A percentile compares a stretch with the other conserved stretches of the same genome.
These are phyloP conservation scores for Dryadomyces quercus-mongolicae DNA, from an alignment of 2,329 filamentous ascomycete genomes.

Conservation along the genomic window DNA sequence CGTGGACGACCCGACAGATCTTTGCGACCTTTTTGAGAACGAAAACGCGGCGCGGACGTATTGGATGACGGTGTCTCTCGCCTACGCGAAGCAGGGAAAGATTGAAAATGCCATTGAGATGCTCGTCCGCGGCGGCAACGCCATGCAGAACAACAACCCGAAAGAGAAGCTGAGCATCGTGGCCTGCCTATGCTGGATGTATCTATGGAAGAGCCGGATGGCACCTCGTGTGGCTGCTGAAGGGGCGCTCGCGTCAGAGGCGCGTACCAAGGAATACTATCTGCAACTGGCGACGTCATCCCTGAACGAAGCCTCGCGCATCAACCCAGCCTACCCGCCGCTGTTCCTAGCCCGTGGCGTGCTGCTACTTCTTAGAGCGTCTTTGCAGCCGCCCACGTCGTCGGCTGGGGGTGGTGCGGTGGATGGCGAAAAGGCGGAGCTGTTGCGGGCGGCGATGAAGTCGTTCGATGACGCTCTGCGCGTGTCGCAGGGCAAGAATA, in stretches of 20 bases:
- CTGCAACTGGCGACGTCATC: constrained; percentile 81
- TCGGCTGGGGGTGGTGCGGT: constrained; percentile 34
- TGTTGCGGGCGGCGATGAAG: constrained; percentile 74
- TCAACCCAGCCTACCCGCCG: constrained; percentile 86
- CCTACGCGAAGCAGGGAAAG: constrained; percentile 92
- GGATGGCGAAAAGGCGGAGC: constrained; percentile 65
- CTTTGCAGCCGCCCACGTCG: constrained; percentile 65
- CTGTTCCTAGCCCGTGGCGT: constrained; percentile 87
- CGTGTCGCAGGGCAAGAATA: constrained; percentile 73
- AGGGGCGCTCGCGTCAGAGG: constrained; percentile 52
- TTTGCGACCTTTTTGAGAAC: constrained; percentile 90
- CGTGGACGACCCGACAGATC: constrained; percentile 84
- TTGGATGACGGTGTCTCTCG: constrained; percentile 96
- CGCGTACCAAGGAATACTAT: constrained; percentile 87
- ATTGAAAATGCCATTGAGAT: constrained; percentile 72
- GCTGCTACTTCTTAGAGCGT: constrained; percentile 75
- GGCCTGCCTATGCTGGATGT: constrained; percentile 80
- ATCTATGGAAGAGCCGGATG: constrained; percentile 77
- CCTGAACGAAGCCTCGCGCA: constrained; percentile 87
- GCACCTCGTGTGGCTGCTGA: constrained; percentile 54
- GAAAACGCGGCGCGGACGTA: constrained; percentile 84
- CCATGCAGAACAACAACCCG: constrained; percentile 55
- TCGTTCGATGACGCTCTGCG: constrained; percentile 90
- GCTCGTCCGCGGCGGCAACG: constrained; percentile 60
- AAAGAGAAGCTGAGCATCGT: constrained; percentile 80